These are phyloP conservation scores for Plasmodium billcollinsi DNA, from an alignment of 169 alveolate species.

Conservation along the genomic window DNA sequence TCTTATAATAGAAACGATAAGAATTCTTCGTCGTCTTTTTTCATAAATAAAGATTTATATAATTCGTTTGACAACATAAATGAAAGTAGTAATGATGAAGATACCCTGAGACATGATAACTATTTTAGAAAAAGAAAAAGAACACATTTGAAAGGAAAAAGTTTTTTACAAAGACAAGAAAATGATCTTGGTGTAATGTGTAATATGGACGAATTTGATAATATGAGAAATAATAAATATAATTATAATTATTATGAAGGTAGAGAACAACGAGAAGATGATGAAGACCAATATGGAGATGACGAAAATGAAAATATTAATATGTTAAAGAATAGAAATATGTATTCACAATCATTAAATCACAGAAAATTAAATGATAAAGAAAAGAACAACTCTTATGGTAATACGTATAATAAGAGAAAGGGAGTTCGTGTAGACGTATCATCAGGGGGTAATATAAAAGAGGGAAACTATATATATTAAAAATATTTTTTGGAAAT, in stretches of 20 bases:
- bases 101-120: constrained; percentile 11
- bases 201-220: not conserved
- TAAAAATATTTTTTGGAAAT: too few relatives aligned
- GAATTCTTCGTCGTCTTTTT: not conserved
- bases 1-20: too few relatives aligned
- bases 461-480: too few relatives aligned
- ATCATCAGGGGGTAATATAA: too few relatives aligned
- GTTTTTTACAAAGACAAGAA: too few relatives aligned
- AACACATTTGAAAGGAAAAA: not conserved
- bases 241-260: not conserved
- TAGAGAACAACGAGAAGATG: not conserved
- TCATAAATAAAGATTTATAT: not conserved
- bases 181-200: not conserved
- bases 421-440: too few relatives aligned
- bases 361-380: too few relatives aligned
- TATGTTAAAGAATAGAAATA: too few relatives aligned
- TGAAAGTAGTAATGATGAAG: constrained; percentile 30
- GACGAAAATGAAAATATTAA: not conserved
- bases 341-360: too few relatives aligned
- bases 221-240: constrained; percentile 1
- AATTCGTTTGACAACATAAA: not conserved
- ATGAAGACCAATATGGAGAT: not conserved
- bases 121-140: not conserved
- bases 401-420: too few relatives aligned
- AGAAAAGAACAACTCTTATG: too few relatives aligned